Evolutionary conservation across 2,329 filamentous ascomycete species (phyloP), one percentile per base, ranked within the genome.

Genomic region (Alternaria triticina): DNA sequence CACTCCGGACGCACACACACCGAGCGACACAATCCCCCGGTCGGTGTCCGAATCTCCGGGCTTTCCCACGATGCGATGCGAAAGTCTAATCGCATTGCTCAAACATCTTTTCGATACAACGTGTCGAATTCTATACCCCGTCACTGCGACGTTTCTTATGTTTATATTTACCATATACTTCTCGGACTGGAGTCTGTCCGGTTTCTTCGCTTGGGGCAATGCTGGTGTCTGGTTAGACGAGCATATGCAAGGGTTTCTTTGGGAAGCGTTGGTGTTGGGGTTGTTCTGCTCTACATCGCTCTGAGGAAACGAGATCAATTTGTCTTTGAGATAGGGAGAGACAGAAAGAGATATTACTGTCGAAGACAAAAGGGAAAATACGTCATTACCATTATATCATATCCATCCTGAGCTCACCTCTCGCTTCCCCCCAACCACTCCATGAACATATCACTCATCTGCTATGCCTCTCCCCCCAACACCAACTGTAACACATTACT

Each of bases 81-180:
- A 23, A 33, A 22, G 1, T 10, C 36, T 36, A 15, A 23, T 52
- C 30, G 49, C 30, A 40, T 40, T 36, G 30, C 15, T 36, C 30
- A 57, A 44, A 33, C 56, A 46, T 11, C 17, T 46, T 47, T 23
- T 2, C 23, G 40, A 54, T 20, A 9, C 43, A 20, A 25, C 33
- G 12, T 45, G 17, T 27, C 10, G 30, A 40, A 40, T 40, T 27
- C n/a, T 40, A 45, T 20, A 59, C 25, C 50, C 28, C 46, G 62
- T 65, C 59, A 52, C 51, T 54, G 59, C 62, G 51, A 57, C 59
- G 51, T 52, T 62, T 62, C 55, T 57, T 62, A 51, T 65, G 54
- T 62, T 50, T 28, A 55, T 58, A 59, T 59, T 54, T 54, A 54
- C 27, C 23, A 40, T 4, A 40, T 1, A 40, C 36, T 17, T 22